Evolutionary conservation across 306 rosid species (phyloP).

Genomic region (Medicago ruthenica): DNA sequence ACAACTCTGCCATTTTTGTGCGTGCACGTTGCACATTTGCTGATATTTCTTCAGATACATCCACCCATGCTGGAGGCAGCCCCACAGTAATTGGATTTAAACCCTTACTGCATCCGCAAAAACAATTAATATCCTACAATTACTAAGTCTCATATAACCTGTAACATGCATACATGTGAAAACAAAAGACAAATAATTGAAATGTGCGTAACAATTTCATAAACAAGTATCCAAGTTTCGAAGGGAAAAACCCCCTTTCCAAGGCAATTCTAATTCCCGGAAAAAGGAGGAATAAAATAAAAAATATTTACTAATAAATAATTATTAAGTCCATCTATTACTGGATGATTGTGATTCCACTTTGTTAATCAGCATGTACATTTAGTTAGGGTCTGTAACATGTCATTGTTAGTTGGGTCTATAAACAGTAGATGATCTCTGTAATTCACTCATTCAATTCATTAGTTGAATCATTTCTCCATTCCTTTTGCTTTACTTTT

Average conservation of each 20-base stretch:
- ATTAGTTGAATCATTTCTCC: not conserved
- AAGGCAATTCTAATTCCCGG: not conserved
- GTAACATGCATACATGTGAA: conserved; percentile 13
- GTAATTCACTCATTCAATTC: not conserved
- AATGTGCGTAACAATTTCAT: conserved; percentile 5
- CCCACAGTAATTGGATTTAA: conserved; percentile 76
- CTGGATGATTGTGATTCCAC: not conserved
- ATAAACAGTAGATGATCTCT: not conserved
- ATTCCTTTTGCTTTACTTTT: not conserved
- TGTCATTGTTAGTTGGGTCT: not conserved
- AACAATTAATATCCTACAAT: conserved; percentile 19
- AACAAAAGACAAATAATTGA: conserved; percentile 22
- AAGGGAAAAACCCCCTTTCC: conserved; percentile 20
- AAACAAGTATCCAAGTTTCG: conserved; percentile 6
- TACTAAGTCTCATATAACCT: not conserved
- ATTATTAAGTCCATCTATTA: not conserved
- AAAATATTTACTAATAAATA: not conserved
- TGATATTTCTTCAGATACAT: conserved; percentile 93
- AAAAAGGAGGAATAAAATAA: not conserved
- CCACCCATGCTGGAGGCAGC: conserved; percentile 98
- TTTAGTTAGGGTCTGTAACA: not conserved
- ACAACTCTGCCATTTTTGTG: conserved; percentile 77
- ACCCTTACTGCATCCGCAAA: conserved; percentile 66
- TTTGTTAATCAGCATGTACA: not conserved
- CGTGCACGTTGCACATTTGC: conserved; percentile 85